Percentiles rank a stretch among this genome's conserved stretches.
phyloP scores from a whole-genome alignment of 306 rosid genomes.

The Luffa acutangula region DNA sequence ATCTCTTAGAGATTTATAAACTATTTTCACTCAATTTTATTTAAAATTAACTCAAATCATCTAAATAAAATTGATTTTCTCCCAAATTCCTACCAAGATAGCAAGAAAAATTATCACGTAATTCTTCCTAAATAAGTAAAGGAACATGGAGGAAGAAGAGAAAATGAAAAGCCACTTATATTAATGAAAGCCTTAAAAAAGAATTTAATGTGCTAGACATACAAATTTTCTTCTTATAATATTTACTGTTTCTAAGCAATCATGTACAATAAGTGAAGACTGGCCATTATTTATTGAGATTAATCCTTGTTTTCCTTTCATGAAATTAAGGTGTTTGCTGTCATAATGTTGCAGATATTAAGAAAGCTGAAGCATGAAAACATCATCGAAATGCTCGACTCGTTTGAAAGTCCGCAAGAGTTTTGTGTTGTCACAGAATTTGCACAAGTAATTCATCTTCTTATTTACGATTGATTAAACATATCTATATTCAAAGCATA shows the following conservation, averaged over 20 bases:
- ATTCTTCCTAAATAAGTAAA: too few species aligned
- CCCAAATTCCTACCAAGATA: too few species aligned
- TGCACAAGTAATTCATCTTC: conserved; percentile 59
- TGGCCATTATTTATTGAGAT: background rate
- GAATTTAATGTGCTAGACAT: background rate
- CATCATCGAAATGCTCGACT: conserved; percentile 94
- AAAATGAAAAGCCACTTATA: too few species aligned
- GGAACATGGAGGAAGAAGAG: too few species aligned
- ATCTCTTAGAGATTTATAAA: too few species aligned
- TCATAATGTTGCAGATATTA: conserved; percentile 51
- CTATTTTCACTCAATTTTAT: background rate
- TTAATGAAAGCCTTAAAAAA: background rate
- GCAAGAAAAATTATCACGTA: too few species aligned
- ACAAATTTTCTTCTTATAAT: background rate
- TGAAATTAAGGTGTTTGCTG: background rate
- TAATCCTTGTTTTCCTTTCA: background rate
- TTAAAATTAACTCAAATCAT: too few species aligned
- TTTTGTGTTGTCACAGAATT: conserved; percentile 97
- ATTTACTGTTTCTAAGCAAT: background rate
- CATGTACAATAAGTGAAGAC: background rate
- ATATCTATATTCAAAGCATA: background rate
- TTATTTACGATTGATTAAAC: background rate
- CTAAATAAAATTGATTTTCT: too few species aligned
- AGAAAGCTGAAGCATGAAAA: conserved; percentile 92
- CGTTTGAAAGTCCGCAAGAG: conserved; percentile 93